A percentile compares a stretch with the other conserved stretches of the same genome.
Evolutionary conservation across 1,284 basidiomycete genomes (phyloP).

Genomic region (Rhodotorula glutinis): DNA sequence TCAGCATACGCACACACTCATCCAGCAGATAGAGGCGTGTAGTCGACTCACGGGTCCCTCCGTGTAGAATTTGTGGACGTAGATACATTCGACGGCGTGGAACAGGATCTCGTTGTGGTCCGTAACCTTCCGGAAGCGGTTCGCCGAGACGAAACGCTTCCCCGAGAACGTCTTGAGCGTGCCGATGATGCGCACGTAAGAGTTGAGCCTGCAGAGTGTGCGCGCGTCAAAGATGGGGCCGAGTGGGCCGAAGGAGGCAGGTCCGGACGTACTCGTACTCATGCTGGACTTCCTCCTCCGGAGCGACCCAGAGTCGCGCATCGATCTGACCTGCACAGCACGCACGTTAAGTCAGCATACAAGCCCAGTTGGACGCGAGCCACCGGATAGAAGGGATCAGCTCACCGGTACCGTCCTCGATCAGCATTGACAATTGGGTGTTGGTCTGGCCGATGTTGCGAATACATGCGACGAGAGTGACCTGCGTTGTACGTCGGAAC

Average conservation of each 20-base stretch:
- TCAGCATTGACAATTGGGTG: conserved; percentile 74
- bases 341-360: background rate
- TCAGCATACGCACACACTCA: background rate
- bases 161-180: conserved; percentile 79
- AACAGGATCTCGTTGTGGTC: conserved; percentile 80
- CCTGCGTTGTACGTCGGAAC: conserved; percentile 42
- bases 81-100: conserved; percentile 64
- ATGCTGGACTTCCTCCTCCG: conserved; percentile 53
- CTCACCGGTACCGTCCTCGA: conserved; percentile 80
- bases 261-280: conserved; percentile 26
- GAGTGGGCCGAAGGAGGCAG: conserved; percentile 35
- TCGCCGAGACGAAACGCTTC: conserved; percentile 77
- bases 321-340: conserved; percentile 10
- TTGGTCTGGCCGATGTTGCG: conserved; percentile 65
- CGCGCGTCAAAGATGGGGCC: background rate
- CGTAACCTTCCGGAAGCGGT: conserved; percentile 64
- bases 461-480: conserved; percentile 74
- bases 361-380: background rate
- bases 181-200: conserved; percentile 84
- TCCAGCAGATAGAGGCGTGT: too few relatives aligned
- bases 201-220: conserved; percentile 59
- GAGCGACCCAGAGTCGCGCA: conserved; percentile 67
- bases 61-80: conserved; percentile 50
- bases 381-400: background rate
- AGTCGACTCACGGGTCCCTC: conserved; percentile 13